Percentiles rank a stretch among this genome's conserved stretches.
These are phyloP conservation scores for Peniophora sp. DNA, from an alignment of 1,284 basidiomycete species.

Conservation along the genomic window DNA sequence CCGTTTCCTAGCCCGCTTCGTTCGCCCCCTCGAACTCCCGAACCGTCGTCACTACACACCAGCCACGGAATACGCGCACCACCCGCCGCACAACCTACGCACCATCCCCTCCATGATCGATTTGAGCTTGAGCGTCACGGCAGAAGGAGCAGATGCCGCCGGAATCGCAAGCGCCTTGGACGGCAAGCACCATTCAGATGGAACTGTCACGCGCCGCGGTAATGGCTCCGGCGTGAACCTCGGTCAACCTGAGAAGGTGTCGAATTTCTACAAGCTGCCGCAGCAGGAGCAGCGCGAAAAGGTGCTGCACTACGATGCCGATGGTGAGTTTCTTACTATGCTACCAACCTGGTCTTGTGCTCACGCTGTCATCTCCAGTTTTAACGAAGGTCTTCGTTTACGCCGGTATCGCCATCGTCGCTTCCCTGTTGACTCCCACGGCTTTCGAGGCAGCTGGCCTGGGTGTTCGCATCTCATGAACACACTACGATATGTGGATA, in stretches of 20 bases:
- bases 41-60: constrained; percentile 80
- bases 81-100: constrained; percentile 57
- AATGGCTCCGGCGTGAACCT: neutral
- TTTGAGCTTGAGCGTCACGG: constrained; percentile 58
- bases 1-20: constrained; percentile 56
- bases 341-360: neutral
- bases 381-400: constrained; percentile 91
- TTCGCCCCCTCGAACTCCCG: constrained; percentile 45
- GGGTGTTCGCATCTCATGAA: constrained; percentile 34
- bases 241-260: constrained; percentile 19
- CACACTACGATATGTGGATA: too few species aligned
- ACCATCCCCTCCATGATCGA: constrained; percentile 85
- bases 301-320: constrained; percentile 78
- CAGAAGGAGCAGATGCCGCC: constrained; percentile 26
- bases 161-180: constrained; percentile 14
- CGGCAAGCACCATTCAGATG: constrained; percentile 5
- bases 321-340: constrained; percentile 44
- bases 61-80: constrained; percentile 75
- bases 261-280: constrained; percentile 18
- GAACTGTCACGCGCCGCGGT: constrained; percentile 6
- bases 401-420: constrained; percentile 72
- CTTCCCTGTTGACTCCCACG: constrained; percentile 53
- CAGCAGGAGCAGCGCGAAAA: constrained; percentile 20
- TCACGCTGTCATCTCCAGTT: constrained; percentile 35
- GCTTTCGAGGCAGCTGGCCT: constrained; percentile 65